Evolutionary conservation across 352 stramenopile species (phyloP), one percentile per base, ranked within the genome.

Genomic region (Plasmopara halstedii): DNA sequence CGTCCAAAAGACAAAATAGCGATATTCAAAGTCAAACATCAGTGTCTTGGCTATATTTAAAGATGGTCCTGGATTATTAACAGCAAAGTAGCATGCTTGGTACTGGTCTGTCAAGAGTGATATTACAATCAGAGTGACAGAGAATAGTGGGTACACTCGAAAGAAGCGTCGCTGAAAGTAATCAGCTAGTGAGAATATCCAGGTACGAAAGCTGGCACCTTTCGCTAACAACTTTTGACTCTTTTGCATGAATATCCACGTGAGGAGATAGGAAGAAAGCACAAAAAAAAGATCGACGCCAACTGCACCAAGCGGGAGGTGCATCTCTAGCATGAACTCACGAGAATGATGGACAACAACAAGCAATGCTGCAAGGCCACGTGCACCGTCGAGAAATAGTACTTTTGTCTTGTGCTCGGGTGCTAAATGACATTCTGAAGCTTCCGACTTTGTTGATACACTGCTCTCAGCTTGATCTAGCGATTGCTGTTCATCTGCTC

Each of bases 121-220:
- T 21, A 76, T 23, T 7, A 62, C 44, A 32, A 63, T 47, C 4
- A 65, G 64, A 10, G 62, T 56, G 19, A 64, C 60, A 17, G 46
- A 40, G 20, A 83, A 83, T 8, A 83, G 48, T 34, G 70, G 70
- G 39, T 83, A 83, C 5, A 83, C 70, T 19, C 67, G 64, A 19
- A 83, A 67, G 43, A 83, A 73, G 1, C 67, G 70, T 39, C 75
- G 75, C 22, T 49, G 57, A 32, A 73, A 67, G 36, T 83, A 80
- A 42, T 80, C 67, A 10, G 48, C 0, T 17, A 71, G 35, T 29
- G 52, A 52, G 20, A 64, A 35, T 6, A 19, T 18, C 58, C 58
- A 67, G 18, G 49, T 45, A 0, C 40, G 37, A 11, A 5, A 8
- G 21, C 21, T 56, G 3, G 62, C 51, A 22, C 38, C 29, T 38